These are phyloP conservation scores for Urtica urens DNA, from an alignment of 306 rosid genomes.

Conservation along the genomic window DNA sequence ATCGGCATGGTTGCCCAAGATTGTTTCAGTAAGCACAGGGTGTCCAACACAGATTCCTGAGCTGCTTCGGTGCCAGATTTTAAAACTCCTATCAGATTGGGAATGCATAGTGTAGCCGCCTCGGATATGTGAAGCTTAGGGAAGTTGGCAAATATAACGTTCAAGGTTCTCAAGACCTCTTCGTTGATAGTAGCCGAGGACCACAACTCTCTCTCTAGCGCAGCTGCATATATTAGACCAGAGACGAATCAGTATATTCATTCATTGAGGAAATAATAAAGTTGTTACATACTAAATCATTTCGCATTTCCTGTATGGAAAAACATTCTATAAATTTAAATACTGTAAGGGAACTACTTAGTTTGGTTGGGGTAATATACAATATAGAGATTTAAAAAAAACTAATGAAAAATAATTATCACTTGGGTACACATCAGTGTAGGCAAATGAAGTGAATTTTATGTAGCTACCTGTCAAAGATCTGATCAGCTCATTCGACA, in stretches of 20 bases:
- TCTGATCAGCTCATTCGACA: constrained; percentile 90
- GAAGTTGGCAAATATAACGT: constrained; percentile 80
- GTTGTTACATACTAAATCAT: too few relatives aligned
- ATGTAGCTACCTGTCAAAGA: constrained; percentile 65
- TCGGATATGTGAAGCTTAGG: constrained; percentile 90
- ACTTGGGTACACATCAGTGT: too few relatives aligned
- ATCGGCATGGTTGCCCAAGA: constrained; percentile 96
- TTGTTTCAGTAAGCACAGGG: constrained; percentile 66
- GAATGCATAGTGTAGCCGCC: constrained; percentile 92
- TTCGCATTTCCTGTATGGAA: too few relatives aligned
- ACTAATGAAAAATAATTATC: too few relatives aligned
- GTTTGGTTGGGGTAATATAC: too few relatives aligned
- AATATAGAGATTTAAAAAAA: too few relatives aligned
- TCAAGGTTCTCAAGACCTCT: constrained; percentile 79
- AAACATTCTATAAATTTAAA: too few relatives aligned
- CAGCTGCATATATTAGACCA: constrained; percentile 52
- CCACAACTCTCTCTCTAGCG: constrained; percentile 92
- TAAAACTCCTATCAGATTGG: constrained; percentile 86
- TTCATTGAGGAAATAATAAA: neutral
- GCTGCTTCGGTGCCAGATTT: constrained; percentile 79
- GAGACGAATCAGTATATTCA: constrained; percentile 10
- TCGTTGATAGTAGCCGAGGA: constrained; percentile 82
- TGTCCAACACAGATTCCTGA: constrained; percentile 82
- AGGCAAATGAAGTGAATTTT: too few relatives aligned
- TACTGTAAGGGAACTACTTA: too few relatives aligned